Base-by-base conservation (phyloP, 176 grass and related monocot genomes). In the Lolium rigidum region DNA sequence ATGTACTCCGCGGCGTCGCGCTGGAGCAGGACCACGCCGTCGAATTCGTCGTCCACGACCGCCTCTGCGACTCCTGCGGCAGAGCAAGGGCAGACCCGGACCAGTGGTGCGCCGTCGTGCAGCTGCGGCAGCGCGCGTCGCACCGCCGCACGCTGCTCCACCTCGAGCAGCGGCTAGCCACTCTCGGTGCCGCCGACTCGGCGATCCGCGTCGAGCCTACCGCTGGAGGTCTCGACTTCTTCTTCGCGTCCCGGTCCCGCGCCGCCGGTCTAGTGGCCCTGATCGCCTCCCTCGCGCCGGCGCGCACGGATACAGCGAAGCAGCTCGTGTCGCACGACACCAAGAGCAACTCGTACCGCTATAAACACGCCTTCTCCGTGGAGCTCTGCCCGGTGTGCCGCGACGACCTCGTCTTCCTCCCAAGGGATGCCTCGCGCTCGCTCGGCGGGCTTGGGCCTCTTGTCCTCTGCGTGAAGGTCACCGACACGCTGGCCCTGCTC, bases 91-190 rank as follows among this genome's bases (percentile, higher is more conserved):
- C 85, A 5, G 82, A 88, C 17, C 91, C 91, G 1, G 94, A 91
- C 78, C 84, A 83, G 61, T 91, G 91, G 91, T 47, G 31, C 41
- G 91, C 84, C 77, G 71, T 87, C 25, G 87, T 95, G 31, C 89
- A 93, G 82, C 77, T 91, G 35, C 84, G 89, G n/a, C 94, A 90
- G 86, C 84, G 79, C 84, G 89, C 82, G 57, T 18, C 80, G 7
- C 91, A 91, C 61, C 91, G 89, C 66, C 88, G 91, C 60, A 93
- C 87, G 28, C 87, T 96, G 37, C 68, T 96, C 84, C 90, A 90
- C 78, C 81, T 93, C 41, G 91, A 96, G 69, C 94, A 96, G 80
- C 83, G 81, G 46, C 65, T 95, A 26, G 80, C 88, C 46, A 65
- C 12, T 18, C 90, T 90, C 64, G 83, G 84, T 13, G 87, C 87